Percentiles rank a stretch among this genome's conserved stretches.
phyloP scores from a whole-genome alignment of 768 basidiomycete species.

The Boletus rufocinnamomeus region DNA sequence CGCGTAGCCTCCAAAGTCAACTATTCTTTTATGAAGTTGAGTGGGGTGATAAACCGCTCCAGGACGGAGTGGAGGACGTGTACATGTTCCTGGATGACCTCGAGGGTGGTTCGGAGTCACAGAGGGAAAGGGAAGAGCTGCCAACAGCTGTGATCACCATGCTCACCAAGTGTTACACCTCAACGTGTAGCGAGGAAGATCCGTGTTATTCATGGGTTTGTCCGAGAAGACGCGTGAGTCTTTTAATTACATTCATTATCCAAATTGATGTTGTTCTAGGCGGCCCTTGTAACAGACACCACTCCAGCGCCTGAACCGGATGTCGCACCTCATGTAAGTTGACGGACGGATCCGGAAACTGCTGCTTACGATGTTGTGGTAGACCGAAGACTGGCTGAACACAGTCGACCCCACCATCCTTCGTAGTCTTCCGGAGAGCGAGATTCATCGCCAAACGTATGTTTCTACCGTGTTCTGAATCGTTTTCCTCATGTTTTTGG shows the following conservation, averaged over 20 bases:
- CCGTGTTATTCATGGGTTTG: slow-evolving; percentile 85
- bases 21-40: slow-evolving; percentile 97
- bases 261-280: slow-evolving; percentile 25
- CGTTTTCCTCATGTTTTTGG: slow-evolving; percentile 1
- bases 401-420: slow-evolving; percentile 53
- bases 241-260: background rate
- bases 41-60: slow-evolving; percentile 80
- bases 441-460: slow-evolving; percentile 79
- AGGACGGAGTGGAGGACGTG: slow-evolving; percentile 90
- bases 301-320: slow-evolving; percentile 32
- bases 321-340: slow-evolving; percentile 28
- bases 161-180: slow-evolving; percentile 88
- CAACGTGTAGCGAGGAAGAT: slow-evolving; percentile 77
- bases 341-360: slow-evolving; percentile 31
- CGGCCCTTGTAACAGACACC: slow-evolving; percentile 25
- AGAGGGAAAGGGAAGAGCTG: slow-evolving; percentile 66
- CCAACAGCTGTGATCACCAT: slow-evolving; percentile 91
- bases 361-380: slow-evolving; percentile 4
- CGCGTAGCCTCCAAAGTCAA: slow-evolving; percentile 87
- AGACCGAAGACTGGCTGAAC: slow-evolving; percentile 53
- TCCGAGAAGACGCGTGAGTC: slow-evolving; percentile 60
- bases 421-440: slow-evolving; percentile 65
- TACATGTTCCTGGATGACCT: slow-evolving; percentile 90
- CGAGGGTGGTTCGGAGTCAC: slow-evolving; percentile 60
- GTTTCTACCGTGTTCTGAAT: slow-evolving; percentile 7